These are phyloP conservation scores for Psidium guajava DNA, from an alignment of 345 rosid species.

Conservation along the genomic window DNA sequence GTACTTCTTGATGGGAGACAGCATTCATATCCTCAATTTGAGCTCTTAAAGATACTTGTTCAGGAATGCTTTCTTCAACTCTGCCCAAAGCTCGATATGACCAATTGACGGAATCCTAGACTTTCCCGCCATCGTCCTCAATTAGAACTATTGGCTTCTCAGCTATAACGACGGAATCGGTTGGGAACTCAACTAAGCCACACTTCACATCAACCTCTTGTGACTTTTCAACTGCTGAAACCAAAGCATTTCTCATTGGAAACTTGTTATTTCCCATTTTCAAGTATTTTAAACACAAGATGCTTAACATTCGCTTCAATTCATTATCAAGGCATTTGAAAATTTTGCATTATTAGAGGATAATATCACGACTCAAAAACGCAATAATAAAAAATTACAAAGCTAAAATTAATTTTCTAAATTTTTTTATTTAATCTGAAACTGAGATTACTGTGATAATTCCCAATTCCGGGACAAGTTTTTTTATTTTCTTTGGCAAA, in stretches of 20 bases:
- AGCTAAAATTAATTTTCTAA: too few species aligned
- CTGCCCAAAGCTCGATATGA: not conserved
- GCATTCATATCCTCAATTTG: not conserved
- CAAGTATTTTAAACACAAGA: too few species aligned
- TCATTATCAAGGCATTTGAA: too few species aligned
- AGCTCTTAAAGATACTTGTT: not conserved
- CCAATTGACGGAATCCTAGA: not conserved
- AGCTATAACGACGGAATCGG: not conserved
- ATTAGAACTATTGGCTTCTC: not conserved
- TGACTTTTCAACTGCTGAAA: not conserved
- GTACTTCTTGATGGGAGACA: not conserved
- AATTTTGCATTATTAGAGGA: too few species aligned
- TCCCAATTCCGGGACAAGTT: too few species aligned
- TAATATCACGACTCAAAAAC: too few species aligned
- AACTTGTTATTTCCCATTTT: too few species aligned
- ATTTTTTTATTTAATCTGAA: too few species aligned
- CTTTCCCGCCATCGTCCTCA: not conserved
- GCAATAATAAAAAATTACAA: too few species aligned
- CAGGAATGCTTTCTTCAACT: not conserved
- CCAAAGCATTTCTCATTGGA: not conserved
- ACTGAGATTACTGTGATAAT: too few species aligned
- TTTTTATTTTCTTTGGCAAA: too few species aligned
- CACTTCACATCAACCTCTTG: not conserved
- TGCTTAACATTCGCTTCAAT: too few species aligned
- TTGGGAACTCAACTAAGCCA: not conserved